A percentile compares a stretch with the other conserved stretches of the same genome.
Conservation (phyloP, 2,329 filamentous ascomycete genomes). For the Xenoacremonium recifei region DNA sequence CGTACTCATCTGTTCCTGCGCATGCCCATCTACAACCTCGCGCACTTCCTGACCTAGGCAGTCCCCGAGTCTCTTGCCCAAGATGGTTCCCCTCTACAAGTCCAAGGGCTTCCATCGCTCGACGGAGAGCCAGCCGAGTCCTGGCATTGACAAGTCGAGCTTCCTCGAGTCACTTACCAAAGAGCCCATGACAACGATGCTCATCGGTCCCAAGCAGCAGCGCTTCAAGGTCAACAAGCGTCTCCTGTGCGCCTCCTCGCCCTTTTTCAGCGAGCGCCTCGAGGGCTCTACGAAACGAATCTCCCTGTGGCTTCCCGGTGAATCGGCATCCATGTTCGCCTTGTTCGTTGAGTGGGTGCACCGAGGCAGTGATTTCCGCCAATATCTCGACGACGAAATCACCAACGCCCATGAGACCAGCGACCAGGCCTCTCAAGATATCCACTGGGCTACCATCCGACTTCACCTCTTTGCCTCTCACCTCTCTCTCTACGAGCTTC, state of each 20-base stretch:
- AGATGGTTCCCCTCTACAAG: conserved; percentile 24
- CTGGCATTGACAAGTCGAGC: conserved; percentile 18
- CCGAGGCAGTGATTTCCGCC: conserved; percentile 39
- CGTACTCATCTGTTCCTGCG: too few relatives aligned
- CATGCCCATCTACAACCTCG: too few relatives aligned
- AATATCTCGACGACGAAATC: conserved; percentile 42
- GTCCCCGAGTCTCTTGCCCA: too few relatives aligned
- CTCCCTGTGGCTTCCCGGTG: conserved; percentile 42
- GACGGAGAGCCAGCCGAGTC: conserved; percentile 10
- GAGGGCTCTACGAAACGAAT: conserved; percentile 33
- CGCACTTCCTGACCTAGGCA: too few relatives aligned
- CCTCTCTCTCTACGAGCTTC: conserved; percentile 48
- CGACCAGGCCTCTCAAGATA: conserved; percentile 31
- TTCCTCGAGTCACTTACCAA: conserved; percentile 18
- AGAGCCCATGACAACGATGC: conserved; percentile 32
- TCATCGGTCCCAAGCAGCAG: conserved; percentile 41
- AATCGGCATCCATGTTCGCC: conserved; percentile 51
- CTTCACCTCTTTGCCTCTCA: conserved; percentile 57
- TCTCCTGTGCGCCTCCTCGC: conserved; percentile 45
- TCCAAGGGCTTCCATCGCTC: conserved; percentile 20
- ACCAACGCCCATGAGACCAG: conserved; percentile 27
- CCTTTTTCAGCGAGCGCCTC: conserved; percentile 48
- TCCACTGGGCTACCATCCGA: conserved; percentile 57
- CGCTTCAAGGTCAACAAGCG: conserved; percentile 43
- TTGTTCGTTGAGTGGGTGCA: conserved; percentile 55